Evolutionary conservation across 2,329 filamentous ascomycete genomes (phyloP).

Genomic region (Exophiala viscosa): DNA sequence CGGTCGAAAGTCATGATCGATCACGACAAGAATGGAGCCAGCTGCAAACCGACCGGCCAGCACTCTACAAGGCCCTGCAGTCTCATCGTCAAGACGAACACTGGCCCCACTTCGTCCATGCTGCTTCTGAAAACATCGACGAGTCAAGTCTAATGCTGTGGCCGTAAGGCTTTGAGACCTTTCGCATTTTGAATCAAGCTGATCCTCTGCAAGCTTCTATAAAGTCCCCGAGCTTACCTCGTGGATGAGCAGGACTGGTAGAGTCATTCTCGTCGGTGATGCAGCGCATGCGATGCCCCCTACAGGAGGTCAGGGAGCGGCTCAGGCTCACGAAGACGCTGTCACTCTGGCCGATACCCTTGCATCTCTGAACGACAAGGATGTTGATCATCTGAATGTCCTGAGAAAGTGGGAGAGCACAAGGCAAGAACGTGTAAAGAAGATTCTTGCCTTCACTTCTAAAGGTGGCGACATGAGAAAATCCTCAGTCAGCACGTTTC

Average conservation of each 20-base stretch:
- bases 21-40: constrained; percentile 22
- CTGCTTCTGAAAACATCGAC: constrained; percentile 15
- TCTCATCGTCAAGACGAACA: constrained; percentile 6
- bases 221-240: constrained; percentile 22
- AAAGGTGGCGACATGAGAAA: constrained; percentile 17
- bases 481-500: constrained; percentile 10
- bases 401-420: constrained; percentile 45
- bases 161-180: constrained; percentile 13
- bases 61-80: constrained; percentile 17
- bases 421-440: constrained; percentile 48
- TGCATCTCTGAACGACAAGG: constrained; percentile 1
- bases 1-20: constrained; percentile 19
- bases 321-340: constrained; percentile 26
- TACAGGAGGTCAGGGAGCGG: constrained; percentile 24
- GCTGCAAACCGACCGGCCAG: constrained; percentile 18
- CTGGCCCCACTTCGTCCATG: constrained; percentile 21
- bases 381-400: neutral
- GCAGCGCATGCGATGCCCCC: constrained; percentile 27
- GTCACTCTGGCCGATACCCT: constrained; percentile 23
- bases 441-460: constrained; percentile 46
- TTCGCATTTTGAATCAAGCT: neutral
- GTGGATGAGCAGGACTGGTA: constrained; percentile 19
- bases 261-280: constrained; percentile 24
- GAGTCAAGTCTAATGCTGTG: constrained; percentile 17
- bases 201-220: constrained; percentile 5